Evolutionary conservation across 495 filamentous ascomycete genomes (phyloP).

Genomic region (Xylaria longipes): DNA sequence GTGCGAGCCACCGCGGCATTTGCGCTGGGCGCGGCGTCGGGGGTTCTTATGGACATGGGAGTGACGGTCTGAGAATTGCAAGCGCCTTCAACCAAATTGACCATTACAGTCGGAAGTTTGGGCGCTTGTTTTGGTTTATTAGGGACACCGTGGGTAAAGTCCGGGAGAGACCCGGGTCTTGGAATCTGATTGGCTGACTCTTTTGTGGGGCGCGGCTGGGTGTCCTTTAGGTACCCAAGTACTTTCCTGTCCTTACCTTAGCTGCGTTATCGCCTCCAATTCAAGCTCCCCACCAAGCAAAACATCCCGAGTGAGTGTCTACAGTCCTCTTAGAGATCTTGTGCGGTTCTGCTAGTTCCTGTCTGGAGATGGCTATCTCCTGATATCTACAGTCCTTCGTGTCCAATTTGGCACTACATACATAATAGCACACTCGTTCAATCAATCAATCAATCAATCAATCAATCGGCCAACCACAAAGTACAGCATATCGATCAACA

Average conservation of each 20-base stretch:
- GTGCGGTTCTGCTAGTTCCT: background rate
- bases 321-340: background rate
- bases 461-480: background rate
- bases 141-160: slow-evolving; percentile 5
- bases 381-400: background rate
- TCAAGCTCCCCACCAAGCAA: background rate
- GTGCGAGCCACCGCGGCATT: slow-evolving; percentile 57
- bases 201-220: background rate
- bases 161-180: background rate
- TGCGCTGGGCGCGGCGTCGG: slow-evolving; percentile 56
- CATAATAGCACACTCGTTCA: background rate
- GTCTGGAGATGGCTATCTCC: background rate
- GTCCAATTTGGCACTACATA: background rate
- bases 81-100: slow-evolving; percentile 55
- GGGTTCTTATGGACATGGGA: slow-evolving; percentile 57
- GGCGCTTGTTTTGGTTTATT: slow-evolving; percentile 27
- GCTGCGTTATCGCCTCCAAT: background rate
- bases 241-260: background rate
- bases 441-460: background rate
- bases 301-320: background rate
- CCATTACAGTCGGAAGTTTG: slow-evolving; percentile 53
- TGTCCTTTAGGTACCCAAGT: background rate
- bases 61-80: slow-evolving; percentile 49
- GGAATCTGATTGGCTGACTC: background rate
- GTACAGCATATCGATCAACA: background rate